phyloP scores from a whole-genome alignment of 257 asterid genomes.

The Galeopsis tetrahit region DNA sequence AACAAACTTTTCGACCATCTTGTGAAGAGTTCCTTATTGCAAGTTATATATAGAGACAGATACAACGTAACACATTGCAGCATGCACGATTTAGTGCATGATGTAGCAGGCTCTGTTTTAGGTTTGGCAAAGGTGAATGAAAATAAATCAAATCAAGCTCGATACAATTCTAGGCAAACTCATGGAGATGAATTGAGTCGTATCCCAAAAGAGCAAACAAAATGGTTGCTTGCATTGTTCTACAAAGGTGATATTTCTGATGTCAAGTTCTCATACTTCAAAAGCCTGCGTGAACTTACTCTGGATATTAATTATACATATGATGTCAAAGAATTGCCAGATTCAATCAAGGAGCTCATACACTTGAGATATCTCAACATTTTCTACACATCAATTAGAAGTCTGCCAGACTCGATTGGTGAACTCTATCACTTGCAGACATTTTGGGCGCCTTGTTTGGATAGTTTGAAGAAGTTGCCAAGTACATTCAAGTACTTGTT shows the following conservation, averaged over 20 bases:
- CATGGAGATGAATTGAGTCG: not conserved
- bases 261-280: not conserved
- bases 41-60: not conserved
- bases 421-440: constrained; percentile 12
- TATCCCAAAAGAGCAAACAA: not conserved
- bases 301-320: not conserved
- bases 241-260: not conserved
- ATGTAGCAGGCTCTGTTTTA: constrained; percentile 1
- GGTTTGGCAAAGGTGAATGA: not conserved
- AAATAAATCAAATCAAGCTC: not conserved
- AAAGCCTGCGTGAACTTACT: not conserved
- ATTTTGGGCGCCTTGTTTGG: not conserved
- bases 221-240: not conserved
- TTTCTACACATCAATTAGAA: no score
- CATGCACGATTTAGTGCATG: constrained; percentile 19
- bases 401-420: not conserved
- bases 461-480: not conserved
- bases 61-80: not conserved
- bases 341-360: not conserved
- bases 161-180: not conserved
- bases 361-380: constrained; percentile 17
- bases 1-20: not conserved
- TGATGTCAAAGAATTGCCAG: not conserved
- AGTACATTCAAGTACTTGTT: not conserved
- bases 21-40: not conserved